phyloP scores from a whole-genome alignment of 805 yeast species.

The Starmerella bombicola region DNA sequence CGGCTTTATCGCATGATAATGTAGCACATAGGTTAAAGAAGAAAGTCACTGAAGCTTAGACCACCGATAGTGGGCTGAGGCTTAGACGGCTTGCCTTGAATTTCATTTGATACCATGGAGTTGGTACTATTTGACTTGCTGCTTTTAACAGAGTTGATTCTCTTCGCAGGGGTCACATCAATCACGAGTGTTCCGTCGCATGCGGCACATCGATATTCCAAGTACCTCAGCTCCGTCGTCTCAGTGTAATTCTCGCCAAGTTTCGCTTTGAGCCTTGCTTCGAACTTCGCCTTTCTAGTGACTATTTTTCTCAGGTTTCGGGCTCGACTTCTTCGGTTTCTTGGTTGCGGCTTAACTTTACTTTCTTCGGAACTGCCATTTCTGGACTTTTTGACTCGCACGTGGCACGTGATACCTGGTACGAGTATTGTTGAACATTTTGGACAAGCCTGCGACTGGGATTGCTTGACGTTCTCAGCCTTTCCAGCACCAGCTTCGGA shows the following conservation, averaged over 20 bases:
- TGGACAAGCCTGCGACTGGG: conserved; percentile 11
- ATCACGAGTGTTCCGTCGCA: no score
- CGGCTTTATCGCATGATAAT: no score
- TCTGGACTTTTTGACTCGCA: conserved; percentile 1
- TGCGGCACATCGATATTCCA: no score
- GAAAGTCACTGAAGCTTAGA: conserved; percentile 3
- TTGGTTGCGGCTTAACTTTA: neutral
- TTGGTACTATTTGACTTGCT: no score
- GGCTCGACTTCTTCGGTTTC: neutral
- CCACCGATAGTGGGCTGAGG: neutral
- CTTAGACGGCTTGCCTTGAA: neutral
- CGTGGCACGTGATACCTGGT: conserved; percentile 19
- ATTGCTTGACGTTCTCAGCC: neutral
- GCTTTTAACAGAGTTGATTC: no score
- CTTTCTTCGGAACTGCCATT: neutral
- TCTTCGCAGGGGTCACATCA: no score
- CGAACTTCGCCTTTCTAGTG: neutral
- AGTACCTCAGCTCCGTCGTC: neutral
- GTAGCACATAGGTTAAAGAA: no score
- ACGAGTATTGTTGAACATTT: conserved; percentile 14
- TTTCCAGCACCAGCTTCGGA: no score
- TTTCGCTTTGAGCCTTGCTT: conserved; percentile 2
- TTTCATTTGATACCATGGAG: neutral
- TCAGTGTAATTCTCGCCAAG: neutral
- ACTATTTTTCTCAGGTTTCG: neutral